Percentiles rank a stretch among this genome's conserved stretches.
phyloP scores from a whole-genome alignment of 2,329 filamentous ascomycete species.

The Xylariaceae sp. region DNA sequence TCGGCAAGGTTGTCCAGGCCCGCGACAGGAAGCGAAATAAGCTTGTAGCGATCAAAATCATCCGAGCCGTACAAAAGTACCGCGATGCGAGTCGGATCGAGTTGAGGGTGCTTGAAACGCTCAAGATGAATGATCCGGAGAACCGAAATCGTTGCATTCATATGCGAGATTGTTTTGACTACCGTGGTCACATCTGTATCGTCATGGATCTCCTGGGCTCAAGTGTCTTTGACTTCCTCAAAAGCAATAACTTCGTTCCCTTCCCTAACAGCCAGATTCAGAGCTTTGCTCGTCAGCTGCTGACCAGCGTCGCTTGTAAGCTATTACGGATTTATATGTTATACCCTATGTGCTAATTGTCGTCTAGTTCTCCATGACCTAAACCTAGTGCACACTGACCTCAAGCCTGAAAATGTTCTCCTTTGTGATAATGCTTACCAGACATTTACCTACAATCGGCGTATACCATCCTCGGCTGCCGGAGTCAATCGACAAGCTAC shows the following conservation, averaged over 20 bases:
- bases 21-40: slow-evolving; percentile 76
- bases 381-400: slow-evolving; percentile 89
- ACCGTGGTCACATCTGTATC: slow-evolving; percentile 91
- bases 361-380: slow-evolving; percentile 83
- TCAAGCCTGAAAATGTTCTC: slow-evolving; percentile 70
- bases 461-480: slow-evolving; percentile 65
- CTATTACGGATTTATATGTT: slow-evolving; percentile 23
- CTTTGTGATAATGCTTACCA: slow-evolving; percentile 64
- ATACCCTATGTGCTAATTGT: slow-evolving; percentile 22
- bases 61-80: slow-evolving; percentile 97
- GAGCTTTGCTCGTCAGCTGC: slow-evolving; percentile 89
- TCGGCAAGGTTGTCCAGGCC: slow-evolving; percentile 96
- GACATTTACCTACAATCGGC: slow-evolving; percentile 68
- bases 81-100: slow-evolving; percentile 95
- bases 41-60: slow-evolving; percentile 91
- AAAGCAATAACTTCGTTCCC: slow-evolving; percentile 90
- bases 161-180: slow-evolving; percentile 94
- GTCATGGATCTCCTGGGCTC: slow-evolving; percentile 79
- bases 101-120: slow-evolving; percentile 83
- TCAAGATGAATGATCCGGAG: slow-evolving; percentile 84
- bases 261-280: slow-evolving; percentile 99
- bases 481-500: slow-evolving; percentile 59
- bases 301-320: slow-evolving; percentile 98
- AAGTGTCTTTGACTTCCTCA: slow-evolving; percentile 97
- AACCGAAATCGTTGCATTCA: slow-evolving; percentile 98